A percentile compares a stretch with the other conserved stretches of the same genome.
Evolutionary conservation across 2,329 filamentous ascomycete genomes (phyloP).

Genomic region (Aspergillus hiratsukae): DNA sequence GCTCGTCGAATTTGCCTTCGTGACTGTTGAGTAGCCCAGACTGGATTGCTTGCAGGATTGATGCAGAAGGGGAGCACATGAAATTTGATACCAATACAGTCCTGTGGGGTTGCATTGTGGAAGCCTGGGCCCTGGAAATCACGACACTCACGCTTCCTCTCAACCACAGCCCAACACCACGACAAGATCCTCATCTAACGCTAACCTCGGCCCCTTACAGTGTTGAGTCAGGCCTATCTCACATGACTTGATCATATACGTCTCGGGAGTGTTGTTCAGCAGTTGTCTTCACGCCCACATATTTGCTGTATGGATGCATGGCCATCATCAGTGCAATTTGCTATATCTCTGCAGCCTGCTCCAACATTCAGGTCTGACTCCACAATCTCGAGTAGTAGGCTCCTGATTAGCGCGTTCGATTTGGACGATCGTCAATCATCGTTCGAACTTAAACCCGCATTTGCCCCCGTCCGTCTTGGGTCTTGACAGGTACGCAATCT

Average conservation of each 20-base stretch:
- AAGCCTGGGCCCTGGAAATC: not conserved
- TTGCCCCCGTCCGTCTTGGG: not conserved
- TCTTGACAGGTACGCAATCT: slow-evolving; percentile 6
- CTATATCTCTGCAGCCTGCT: not conserved
- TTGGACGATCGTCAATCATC: slow-evolving; percentile 13
- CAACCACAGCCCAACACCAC: slow-evolving; percentile 12
- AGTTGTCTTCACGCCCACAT: not conserved
- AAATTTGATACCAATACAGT: not conserved
- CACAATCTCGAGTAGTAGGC: slow-evolving; percentile 12
- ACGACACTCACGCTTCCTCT: not conserved
- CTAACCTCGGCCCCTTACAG: not conserved
- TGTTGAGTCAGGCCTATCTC: not conserved
- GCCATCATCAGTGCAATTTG: not conserved
- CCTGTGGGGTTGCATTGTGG: slow-evolving; percentile 1
- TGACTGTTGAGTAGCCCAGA: not conserved
- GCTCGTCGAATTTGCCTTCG: not conserved
- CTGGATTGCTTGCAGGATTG: not conserved
- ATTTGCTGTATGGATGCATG: not conserved
- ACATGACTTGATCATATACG: not conserved
- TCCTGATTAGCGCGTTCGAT: slow-evolving; percentile 10
- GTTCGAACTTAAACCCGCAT: slow-evolving; percentile 9
- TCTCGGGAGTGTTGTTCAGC: not conserved
- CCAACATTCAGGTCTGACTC: slow-evolving; percentile 6
- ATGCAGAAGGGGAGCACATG: not conserved
- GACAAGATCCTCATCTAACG: slow-evolving; percentile 10